Evolutionary conservation across 257 asterid species (phyloP), one percentile per base, ranked within the genome.

Genomic region (Ballota nigra): DNA sequence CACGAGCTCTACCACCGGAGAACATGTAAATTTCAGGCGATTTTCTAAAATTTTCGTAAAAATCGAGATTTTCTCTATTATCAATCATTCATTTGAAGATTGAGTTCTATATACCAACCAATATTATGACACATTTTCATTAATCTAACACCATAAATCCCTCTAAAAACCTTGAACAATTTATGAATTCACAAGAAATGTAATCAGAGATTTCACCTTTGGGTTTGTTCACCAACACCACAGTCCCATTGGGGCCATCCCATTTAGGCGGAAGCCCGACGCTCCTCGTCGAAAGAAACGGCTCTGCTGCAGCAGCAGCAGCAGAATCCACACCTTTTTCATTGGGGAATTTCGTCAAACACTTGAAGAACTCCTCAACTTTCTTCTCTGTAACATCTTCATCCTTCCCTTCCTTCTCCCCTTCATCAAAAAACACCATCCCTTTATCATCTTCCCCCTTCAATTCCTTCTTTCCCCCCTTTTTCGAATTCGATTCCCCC

Each of bases 291-390:
- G 99, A 87, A 58, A 91, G 77, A 75, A 94, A 89, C 2, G 99
- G 95, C 80, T 82, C 95, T 3, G 41, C 72, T 24, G 20, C 75
- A n/a, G n/a, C n/a, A n/a, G n/a, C n/a, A n/a, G n/a, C n/a, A n/a
- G n/a, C n/a, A n/a, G n/a, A n/a, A n/a, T n/a, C n/a, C n/a, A n/a
- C n/a, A 11, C 80, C 78, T 19, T 73, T 78, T 56, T 83, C 83
- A 76, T 77, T 81, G 76, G 98, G 97, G 73, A 82, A 83, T 86
- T 91, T 94, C 87, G 83, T 94, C 98, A 94, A 89, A 83, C 96
- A 79, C 91, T 88, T 94, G 79, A 94, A 94, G 85, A 94, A 91
- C 62, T 94, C 97, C 84, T 80, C 98, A 69, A 94, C 98, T 76
- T 86, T 89, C 89, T 86, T 94, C 96, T 89, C 97, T 12, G 92